A percentile compares a stretch with the other conserved stretches of the same genome.
phyloP scores from a whole-genome alignment of 2,329 filamentous ascomycete species.

The Aspergillus transmontanensis region DNA sequence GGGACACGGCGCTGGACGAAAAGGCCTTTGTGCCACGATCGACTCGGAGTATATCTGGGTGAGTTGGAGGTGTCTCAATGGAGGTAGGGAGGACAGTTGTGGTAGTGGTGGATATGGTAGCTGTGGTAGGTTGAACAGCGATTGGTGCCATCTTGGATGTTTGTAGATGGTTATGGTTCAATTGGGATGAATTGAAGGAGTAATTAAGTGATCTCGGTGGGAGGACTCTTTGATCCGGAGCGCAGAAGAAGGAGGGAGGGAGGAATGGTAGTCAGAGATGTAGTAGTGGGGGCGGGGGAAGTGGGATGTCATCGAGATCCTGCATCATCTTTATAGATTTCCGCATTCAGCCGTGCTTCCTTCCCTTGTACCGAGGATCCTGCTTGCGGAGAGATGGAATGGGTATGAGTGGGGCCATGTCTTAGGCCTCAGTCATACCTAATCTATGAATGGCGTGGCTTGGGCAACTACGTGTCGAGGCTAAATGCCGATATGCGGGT shows the following conservation, averaged over 20 bases:
- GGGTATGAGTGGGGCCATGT: background rate
- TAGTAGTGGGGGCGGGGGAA: background rate
- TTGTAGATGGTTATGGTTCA: background rate
- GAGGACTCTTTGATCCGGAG: no score
- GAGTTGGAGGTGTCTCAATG: constrained; percentile 23
- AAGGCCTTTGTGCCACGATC: constrained; percentile 37
- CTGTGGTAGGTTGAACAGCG: constrained; percentile 22
- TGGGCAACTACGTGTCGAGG: background rate
- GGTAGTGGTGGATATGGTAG: constrained; percentile 20
- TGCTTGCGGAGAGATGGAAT: background rate
- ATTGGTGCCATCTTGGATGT: constrained; percentile 19
- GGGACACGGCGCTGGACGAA: constrained; percentile 48
- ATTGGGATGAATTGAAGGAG: background rate
- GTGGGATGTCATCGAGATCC: background rate
- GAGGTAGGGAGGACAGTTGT: constrained; percentile 9
- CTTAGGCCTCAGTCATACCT: background rate
- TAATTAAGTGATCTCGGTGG: background rate
- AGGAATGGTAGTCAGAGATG: background rate
- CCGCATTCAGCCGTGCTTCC: background rate
- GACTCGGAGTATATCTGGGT: constrained; percentile 32
- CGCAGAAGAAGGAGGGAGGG: background rate
- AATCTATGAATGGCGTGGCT: background rate
- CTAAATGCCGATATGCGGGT: background rate
- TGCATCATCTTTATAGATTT: background rate
- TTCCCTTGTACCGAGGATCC: constrained; percentile 1